These are phyloP conservation scores for Podospora appendiculata DNA, from an alignment of 495 filamentous ascomycete genomes.

Conservation along the genomic window DNA sequence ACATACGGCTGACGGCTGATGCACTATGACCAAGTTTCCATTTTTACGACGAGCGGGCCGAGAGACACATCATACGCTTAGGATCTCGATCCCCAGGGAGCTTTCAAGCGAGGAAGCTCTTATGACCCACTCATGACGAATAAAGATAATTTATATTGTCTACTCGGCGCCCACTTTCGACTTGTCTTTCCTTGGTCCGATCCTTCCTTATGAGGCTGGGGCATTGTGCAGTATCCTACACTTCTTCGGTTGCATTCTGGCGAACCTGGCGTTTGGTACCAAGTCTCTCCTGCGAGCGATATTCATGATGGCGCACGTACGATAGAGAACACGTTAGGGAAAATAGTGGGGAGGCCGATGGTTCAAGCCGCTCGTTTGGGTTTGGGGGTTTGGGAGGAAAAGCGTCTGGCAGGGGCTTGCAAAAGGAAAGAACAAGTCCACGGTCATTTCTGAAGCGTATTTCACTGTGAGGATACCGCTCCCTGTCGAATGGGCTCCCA, in stretches of 20 bases:
- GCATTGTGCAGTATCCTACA: too few relatives aligned
- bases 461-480: too few relatives aligned
- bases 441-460: too few relatives aligned
- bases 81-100: too few relatives aligned
- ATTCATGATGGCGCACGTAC: neutral
- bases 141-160: constrained; percentile 10
- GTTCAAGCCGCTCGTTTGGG: too few relatives aligned
- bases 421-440: too few relatives aligned
- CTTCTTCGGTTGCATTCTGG: constrained; percentile 1
- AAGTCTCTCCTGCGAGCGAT: neutral
- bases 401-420: too few relatives aligned
- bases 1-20: constrained; percentile 1
- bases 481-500: too few relatives aligned
- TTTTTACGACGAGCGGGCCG: neutral
- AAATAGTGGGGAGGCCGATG: too few relatives aligned
- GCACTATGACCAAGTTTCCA: neutral
- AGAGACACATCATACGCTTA: neutral
- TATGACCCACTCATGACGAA: constrained; percentile 11
- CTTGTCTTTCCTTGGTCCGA: too few relatives aligned
- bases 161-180: neutral
- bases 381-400: too few relatives aligned
- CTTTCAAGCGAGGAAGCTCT: neutral
- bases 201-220: too few relatives aligned
- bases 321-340: neutral
- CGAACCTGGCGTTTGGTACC: neutral